These are phyloP conservation scores for Aureobasidium sp. DNA, from an alignment of 2,329 filamentous ascomycete species.

Conservation along the genomic window DNA sequence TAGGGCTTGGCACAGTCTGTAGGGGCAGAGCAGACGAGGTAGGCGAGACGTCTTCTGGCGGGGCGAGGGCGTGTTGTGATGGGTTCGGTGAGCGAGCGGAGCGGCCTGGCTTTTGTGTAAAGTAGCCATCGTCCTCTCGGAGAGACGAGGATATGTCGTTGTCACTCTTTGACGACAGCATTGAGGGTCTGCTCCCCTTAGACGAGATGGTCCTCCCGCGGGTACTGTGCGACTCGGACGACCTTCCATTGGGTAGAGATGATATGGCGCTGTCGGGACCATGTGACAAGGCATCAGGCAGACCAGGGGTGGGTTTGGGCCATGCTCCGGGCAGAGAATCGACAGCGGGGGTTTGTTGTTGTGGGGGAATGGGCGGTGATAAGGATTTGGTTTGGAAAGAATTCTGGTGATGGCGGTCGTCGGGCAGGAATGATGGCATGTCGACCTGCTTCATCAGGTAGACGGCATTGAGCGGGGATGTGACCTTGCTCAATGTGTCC, in stretches of 20 bases:
- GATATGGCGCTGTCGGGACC: slow-evolving; percentile 39
- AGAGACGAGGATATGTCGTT: slow-evolving; percentile 11
- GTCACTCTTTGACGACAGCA: slow-evolving; percentile 21
- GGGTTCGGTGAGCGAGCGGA: slow-evolving; percentile 23
- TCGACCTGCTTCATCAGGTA: slow-evolving; percentile 39
- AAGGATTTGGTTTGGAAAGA: slow-evolving; percentile 23
- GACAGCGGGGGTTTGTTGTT: slow-evolving; percentile 15
- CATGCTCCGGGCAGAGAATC: slow-evolving; percentile 21
- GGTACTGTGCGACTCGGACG: slow-evolving; percentile 23
- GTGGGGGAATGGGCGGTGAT: not conserved
- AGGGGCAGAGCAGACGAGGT: not conserved
- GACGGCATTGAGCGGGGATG: slow-evolving; percentile 25
- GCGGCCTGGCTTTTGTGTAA: slow-evolving; percentile 25
- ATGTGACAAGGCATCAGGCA: slow-evolving; percentile 22
- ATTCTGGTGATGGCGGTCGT: slow-evolving; percentile 30
- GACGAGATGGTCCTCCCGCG: slow-evolving; percentile 2
- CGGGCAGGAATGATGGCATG: slow-evolving; percentile 45
- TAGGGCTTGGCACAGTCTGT: slow-evolving; percentile 12
- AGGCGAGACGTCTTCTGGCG: not conserved
- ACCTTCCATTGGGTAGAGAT: slow-evolving; percentile 49
- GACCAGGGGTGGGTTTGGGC: slow-evolving; percentile 14
- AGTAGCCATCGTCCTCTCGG: slow-evolving; percentile 36
- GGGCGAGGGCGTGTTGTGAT: not conserved
- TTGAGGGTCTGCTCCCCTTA: slow-evolving; percentile 11
- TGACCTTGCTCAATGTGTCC: slow-evolving; percentile 19